A percentile compares a stretch with the other conserved stretches of the same genome.
Conservation (phyloP, 805 yeast genomes). For the Candida sanyiensis region DNA sequence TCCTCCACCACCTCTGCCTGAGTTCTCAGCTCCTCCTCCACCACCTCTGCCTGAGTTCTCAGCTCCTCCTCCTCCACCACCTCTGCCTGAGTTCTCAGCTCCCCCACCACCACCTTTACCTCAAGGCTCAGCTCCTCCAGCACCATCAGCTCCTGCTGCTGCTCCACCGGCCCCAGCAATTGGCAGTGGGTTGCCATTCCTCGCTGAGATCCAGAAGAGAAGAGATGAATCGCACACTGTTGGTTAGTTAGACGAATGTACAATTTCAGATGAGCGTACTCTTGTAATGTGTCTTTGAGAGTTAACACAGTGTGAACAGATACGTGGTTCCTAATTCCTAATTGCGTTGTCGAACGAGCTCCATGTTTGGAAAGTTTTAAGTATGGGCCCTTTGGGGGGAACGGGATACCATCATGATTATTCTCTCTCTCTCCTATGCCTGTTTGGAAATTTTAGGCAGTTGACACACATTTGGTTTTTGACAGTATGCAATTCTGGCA, state of each 20-base stretch:
- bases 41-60: constrained; percentile 25
- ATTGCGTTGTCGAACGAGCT: no score
- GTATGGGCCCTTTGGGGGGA: no score
- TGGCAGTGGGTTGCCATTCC: constrained; percentile 42
- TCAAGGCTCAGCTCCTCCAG: constrained; percentile 23
- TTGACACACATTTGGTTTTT: no score
- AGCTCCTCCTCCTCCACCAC: constrained; percentile 27
- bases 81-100: constrained; percentile 29
- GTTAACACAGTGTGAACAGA: no score
- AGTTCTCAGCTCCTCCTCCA: constrained; percentile 27
- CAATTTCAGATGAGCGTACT: no score
- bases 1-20: constrained; percentile 20
- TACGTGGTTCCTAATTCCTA: no score
- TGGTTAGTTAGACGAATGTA: constrained; percentile 25
- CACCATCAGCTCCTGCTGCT: constrained; percentile 29
- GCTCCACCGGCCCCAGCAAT: constrained; percentile 27
- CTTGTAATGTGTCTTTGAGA: no score
- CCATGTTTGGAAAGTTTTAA: no score
- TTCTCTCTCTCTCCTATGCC: no score
- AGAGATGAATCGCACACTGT: constrained; percentile 43
- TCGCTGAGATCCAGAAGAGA: constrained; percentile 44
- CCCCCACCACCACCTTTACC: constrained; percentile 28
- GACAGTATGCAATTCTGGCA: no score
- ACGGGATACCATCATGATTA: no score
- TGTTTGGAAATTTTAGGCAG: no score